phyloP scores from a whole-genome alignment of 805 yeast genomes.

The Yarrowia bubula region DNA sequence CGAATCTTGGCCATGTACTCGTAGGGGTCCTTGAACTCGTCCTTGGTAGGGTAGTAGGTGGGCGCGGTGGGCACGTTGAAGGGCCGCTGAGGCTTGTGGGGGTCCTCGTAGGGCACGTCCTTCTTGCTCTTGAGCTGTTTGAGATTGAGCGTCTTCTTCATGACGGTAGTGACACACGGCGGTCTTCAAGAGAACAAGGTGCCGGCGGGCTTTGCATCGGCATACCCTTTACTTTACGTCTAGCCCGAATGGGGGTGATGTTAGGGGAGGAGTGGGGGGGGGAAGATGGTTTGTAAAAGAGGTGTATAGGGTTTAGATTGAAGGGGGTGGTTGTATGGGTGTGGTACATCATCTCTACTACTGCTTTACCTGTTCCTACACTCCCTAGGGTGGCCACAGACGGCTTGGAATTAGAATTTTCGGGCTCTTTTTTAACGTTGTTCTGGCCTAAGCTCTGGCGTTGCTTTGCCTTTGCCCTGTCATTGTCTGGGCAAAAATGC shows the following conservation, averaged over 20 bases:
- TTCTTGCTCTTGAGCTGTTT: conserved; percentile 27
- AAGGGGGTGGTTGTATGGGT: too few species aligned
- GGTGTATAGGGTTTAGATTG: too few species aligned
- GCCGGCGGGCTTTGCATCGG: conserved; percentile 8
- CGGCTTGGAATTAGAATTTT: too few species aligned
- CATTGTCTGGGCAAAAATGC: not conserved
- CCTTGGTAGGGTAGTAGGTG: conserved; percentile 51
- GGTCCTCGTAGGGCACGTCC: conserved; percentile 29
- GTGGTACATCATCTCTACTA: too few species aligned
- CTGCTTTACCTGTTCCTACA: too few species aligned
- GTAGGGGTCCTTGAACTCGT: conserved; percentile 64
- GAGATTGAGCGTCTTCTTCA: conserved; percentile 28
- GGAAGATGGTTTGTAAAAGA: too few species aligned
- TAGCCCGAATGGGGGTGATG: conserved; percentile 26
- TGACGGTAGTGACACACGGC: not conserved
- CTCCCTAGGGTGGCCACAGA: too few species aligned
- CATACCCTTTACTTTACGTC: conserved; percentile 10
- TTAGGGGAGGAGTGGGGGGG: conserved; percentile 7
- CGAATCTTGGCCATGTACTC: conserved; percentile 55
- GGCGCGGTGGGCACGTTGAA: conserved; percentile 52
- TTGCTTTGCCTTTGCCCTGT: not conserved
- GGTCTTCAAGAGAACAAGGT: conserved; percentile 10
- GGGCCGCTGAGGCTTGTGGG: conserved; percentile 32
- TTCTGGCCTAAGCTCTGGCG: conserved; percentile 3
- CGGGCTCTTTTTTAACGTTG: conserved; percentile 1